A percentile compares a stretch with the other conserved stretches of the same genome.
phyloP scores from a whole-genome alignment of 805 yeast species.

The Yamadazyma tumulicola region DNA sequence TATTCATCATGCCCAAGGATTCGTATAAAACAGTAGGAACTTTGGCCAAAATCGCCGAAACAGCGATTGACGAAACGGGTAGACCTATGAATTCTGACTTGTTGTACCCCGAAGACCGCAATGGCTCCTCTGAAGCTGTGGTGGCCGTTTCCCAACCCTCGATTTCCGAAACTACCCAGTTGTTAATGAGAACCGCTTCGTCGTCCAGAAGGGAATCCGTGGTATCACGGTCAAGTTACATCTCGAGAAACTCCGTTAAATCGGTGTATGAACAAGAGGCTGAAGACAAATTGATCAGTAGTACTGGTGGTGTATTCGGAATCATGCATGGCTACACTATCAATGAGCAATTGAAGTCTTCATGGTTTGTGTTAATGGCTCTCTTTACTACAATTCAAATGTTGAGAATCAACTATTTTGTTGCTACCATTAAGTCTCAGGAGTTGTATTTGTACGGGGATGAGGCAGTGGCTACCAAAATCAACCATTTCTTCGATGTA shows the following conservation, averaged over 20 bases:
- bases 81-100: constrained; percentile 48
- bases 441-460: constrained; percentile 62
- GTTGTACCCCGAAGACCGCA: constrained; percentile 35
- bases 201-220: constrained; percentile 24
- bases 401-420: constrained; percentile 89
- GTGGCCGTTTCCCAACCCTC: constrained; percentile 25
- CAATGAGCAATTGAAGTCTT: constrained; percentile 47
- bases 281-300: constrained; percentile 48
- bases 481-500: constrained; percentile 77
- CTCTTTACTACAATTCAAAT: constrained; percentile 80
- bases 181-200: constrained; percentile 31
- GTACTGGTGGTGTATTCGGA: constrained; percentile 73
- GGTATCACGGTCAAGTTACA: constrained; percentile 27
- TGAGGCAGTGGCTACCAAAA: constrained; percentile 46
- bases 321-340: constrained; percentile 64
- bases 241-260: constrained; percentile 40
- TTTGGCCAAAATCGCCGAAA: constrained; percentile 64
- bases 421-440: constrained; percentile 84
- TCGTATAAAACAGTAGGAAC: constrained; percentile 71
- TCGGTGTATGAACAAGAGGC: constrained; percentile 67
- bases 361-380: constrained; percentile 80
- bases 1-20: constrained; percentile 73
- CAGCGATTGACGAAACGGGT: constrained; percentile 72
- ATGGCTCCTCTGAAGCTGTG: constrained; percentile 5
- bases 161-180: constrained; percentile 36